A percentile compares a stretch with the other conserved stretches of the same genome.
These are phyloP conservation scores for Cryptococcus sp. DNA, from an alignment of 1,284 basidiomycete species.

Conservation along the genomic window DNA sequence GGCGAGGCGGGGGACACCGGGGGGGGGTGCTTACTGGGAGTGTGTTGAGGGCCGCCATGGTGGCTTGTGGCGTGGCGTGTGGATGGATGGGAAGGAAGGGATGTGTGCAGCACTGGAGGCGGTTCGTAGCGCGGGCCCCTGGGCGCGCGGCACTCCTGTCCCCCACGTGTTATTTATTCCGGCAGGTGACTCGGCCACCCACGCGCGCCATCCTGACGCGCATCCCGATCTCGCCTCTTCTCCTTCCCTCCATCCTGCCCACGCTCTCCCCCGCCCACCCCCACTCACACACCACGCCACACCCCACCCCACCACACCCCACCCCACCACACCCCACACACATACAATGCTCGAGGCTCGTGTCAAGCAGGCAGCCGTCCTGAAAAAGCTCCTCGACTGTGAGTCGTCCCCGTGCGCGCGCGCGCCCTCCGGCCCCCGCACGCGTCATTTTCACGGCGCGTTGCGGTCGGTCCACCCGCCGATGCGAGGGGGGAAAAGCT, in stretches of 20 bases:
- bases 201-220: no score
- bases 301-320: not conserved
- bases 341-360: constrained; percentile 88
- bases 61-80: not conserved
- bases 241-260: not conserved
- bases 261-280: not conserved
- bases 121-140: no score
- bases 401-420: constrained; percentile 35
- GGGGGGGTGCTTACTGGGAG: constrained; percentile 16
- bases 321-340: constrained; percentile 32
- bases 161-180: constrained; percentile 1
- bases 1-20: no score
- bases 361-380: constrained; percentile 71
- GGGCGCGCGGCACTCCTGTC: no score
- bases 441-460: not conserved
- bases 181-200: no score
- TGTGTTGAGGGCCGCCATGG: constrained; percentile 1
- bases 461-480: not conserved
- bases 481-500: not conserved
- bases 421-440: not conserved
- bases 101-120: no score
- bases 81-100: no score
- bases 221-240: constrained; percentile 3
- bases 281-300: constrained; percentile 20
- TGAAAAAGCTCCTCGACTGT: constrained; percentile 88